phyloP scores from a whole-genome alignment of 192 early-diverging fungal genomes.

The Coemansia sp. region DNA sequence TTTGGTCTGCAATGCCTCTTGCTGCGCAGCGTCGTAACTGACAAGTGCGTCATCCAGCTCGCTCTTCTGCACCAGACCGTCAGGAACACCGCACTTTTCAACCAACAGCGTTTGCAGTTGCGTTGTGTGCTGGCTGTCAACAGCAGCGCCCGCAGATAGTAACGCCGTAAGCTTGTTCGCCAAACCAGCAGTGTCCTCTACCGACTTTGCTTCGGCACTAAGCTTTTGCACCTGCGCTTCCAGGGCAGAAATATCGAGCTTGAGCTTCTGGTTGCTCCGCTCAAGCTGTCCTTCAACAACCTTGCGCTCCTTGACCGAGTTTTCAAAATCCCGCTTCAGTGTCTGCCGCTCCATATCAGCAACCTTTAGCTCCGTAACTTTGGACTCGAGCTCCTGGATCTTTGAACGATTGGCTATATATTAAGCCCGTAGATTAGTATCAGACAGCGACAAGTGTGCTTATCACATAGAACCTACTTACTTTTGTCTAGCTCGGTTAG shows the following conservation, averaged over 20 bases:
- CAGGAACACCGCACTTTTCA: conserved; percentile 22
- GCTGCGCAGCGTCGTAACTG: conserved; percentile 11
- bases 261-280: conserved; percentile 38
- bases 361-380: not conserved
- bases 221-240: conserved; percentile 10
- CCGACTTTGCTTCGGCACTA: not conserved
- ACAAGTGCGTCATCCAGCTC: conserved; percentile 22
- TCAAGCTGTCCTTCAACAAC: conserved; percentile 47
- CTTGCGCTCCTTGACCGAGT: conserved; percentile 34
- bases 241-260: conserved; percentile 22
- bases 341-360: conserved; percentile 16
- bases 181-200: conserved; percentile 16
- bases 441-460: not conserved
- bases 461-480: not conserved
- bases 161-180: conserved; percentile 11
- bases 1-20: conserved; percentile 31
- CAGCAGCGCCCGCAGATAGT: not conserved
- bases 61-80: conserved; percentile 19
- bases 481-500: conserved; percentile 47
- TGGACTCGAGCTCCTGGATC: conserved; percentile 26
- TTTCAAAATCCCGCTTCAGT: conserved; percentile 21
- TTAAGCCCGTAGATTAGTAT: not conserved
- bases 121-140: conserved; percentile 1
- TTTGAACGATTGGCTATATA: conserved; percentile 27
- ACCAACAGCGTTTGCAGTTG: conserved; percentile 5